Evolutionary conservation across 2,329 filamentous ascomycete genomes (phyloP).

Genomic region (Gaeumannomyces tritici): DNA sequence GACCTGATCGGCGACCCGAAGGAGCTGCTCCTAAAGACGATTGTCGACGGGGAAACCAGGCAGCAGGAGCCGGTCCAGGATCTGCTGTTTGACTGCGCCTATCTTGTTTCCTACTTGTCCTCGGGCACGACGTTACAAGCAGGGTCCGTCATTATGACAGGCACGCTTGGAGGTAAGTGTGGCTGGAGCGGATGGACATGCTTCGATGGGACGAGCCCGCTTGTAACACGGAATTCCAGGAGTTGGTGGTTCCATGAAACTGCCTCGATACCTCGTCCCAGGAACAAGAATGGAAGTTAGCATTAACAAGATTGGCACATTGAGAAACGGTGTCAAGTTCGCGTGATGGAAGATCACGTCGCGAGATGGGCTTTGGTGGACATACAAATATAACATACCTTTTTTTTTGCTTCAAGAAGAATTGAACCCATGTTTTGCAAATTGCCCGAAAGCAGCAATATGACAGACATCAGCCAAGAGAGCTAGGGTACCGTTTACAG

Average conservation of each 20-base stretch:
- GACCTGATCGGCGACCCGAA: constrained; percentile 31
- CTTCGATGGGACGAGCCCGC: background rate
- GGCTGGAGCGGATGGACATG: background rate
- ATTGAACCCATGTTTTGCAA: too few species aligned
- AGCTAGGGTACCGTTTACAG: too few species aligned
- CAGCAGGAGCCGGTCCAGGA: constrained; percentile 31
- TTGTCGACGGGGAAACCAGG: constrained; percentile 35
- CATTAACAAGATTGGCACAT: constrained; percentile 28
- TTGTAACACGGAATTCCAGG: constrained; percentile 10
- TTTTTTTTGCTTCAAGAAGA: too few species aligned
- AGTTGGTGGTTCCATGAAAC: constrained; percentile 32
- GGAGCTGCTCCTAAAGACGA: constrained; percentile 31
- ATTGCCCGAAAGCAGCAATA: too few species aligned
- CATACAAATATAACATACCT: too few species aligned
- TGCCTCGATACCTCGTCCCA: constrained; percentile 25
- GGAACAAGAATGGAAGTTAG: constrained; percentile 28
- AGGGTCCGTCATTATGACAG: constrained; percentile 35
- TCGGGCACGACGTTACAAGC: constrained; percentile 30
- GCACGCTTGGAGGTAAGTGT: constrained; percentile 32
- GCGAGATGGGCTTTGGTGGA: too few species aligned
- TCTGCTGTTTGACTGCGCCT: constrained; percentile 32
- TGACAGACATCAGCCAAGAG: too few species aligned
- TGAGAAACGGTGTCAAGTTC: constrained; percentile 25
- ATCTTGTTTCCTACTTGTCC: constrained; percentile 25
- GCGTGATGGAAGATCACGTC: constrained; percentile 1